These are phyloP conservation scores for Macrophomina pseudophaseolina DNA, from an alignment of 2,329 filamentous ascomycete genomes.

Conservation along the genomic window DNA sequence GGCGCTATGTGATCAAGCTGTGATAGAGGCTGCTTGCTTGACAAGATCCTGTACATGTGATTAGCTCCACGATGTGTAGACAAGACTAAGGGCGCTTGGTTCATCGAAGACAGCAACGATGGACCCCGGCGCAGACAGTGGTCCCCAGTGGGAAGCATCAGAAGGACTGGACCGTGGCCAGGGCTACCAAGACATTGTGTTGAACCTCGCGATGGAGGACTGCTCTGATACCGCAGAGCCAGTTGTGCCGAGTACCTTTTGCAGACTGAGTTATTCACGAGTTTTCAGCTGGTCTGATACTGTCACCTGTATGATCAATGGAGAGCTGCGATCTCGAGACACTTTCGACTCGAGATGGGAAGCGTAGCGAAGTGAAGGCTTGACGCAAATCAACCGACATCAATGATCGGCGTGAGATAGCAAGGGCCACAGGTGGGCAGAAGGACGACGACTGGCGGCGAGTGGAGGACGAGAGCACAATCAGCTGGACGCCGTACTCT, in stretches of 20 bases:
- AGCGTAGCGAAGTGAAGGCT: slow-evolving; percentile 59
- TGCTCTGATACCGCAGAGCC: slow-evolving; percentile 24
- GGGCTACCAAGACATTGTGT: slow-evolving; percentile 25
- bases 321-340: slow-evolving; percentile 63
- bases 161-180: slow-evolving; percentile 26
- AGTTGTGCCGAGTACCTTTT: slow-evolving; percentile 23
- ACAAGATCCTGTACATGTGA: slow-evolving; percentile 14
- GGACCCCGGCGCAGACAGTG: slow-evolving; percentile 25
- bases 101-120: slow-evolving; percentile 27
- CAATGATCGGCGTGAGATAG: slow-evolving; percentile 42
- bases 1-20: slow-evolving; percentile 8
- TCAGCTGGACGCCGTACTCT: slow-evolving; percentile 12
- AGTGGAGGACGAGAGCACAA: slow-evolving; percentile 6
- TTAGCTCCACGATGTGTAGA: slow-evolving; percentile 23
- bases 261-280: slow-evolving; percentile 30
- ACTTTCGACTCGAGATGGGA: slow-evolving; percentile 61
- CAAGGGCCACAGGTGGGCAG: slow-evolving; percentile 17
- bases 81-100: slow-evolving; percentile 21
- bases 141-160: slow-evolving; percentile 13
- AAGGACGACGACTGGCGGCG: neutral
- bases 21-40: slow-evolving; percentile 3
- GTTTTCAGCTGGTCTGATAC: slow-evolving; percentile 52
- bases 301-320: slow-evolving; percentile 61
- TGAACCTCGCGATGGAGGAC: slow-evolving; percentile 25
- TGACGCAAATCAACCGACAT: slow-evolving; percentile 65